Conservation (phyloP, 106 monocot species). For the Iris macrosiphon region DNA sequence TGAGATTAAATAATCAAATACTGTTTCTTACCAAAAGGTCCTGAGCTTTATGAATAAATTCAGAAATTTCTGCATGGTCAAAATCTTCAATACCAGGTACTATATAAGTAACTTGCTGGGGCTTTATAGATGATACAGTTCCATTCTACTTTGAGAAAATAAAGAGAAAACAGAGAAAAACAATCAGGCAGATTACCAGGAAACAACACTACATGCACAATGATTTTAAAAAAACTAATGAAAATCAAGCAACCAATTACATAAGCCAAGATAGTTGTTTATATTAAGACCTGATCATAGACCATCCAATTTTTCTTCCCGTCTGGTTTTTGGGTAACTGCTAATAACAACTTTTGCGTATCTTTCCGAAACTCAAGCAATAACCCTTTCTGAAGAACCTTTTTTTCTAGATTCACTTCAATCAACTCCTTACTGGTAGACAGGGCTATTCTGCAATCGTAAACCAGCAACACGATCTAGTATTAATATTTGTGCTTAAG, state of each 20-base stretch:
- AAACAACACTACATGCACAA: neutral
- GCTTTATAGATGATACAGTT: constrained; percentile 68
- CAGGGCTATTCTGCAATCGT: constrained; percentile 42
- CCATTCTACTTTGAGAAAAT: constrained; percentile 65
- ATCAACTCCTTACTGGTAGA: constrained; percentile 45
- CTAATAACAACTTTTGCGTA: constrained; percentile 72
- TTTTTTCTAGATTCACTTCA: constrained; percentile 53
- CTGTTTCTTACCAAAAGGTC: constrained; percentile 58
- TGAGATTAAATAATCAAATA: neutral
- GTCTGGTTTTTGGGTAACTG: constrained; percentile 85
- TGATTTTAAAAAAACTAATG: constrained; percentile 1
- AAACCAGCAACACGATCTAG: neutral
- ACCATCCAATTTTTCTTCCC: constrained; percentile 99
- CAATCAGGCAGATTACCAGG: neutral
- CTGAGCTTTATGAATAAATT: constrained; percentile 67
- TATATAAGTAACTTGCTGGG: constrained; percentile 86
- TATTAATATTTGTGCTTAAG: neutral
- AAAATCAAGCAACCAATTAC: constrained; percentile 45
- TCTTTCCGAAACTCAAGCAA: constrained; percentile 92
- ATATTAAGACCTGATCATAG: constrained; percentile 82
- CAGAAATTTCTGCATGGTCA: constrained; percentile 49
- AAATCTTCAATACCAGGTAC: constrained; percentile 73
- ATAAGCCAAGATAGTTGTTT: constrained; percentile 33
- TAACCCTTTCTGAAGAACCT: constrained; percentile 62
- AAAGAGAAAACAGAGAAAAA: constrained; percentile 2